Evolutionary conservation across 2,329 filamentous ascomycete genomes (phyloP), one percentile per base, ranked within the genome.

Genomic region (Cladosporium austrohemisphaericum): DNA sequence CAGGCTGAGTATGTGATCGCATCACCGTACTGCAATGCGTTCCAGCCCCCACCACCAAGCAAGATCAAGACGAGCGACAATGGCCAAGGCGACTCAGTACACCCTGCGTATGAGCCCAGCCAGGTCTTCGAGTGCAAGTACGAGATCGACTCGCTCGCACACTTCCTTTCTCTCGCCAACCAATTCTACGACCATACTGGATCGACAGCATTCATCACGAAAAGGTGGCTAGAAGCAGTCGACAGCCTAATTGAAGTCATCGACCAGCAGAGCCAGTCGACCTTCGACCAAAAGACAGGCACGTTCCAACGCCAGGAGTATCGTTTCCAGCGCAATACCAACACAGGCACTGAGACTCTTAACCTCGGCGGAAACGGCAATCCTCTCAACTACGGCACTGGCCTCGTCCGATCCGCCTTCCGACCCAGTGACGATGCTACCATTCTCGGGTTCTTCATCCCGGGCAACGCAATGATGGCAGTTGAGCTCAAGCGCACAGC

Each of bases 81-180:
- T 61, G 88, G 88, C 3, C 88, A 95, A 65, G 79, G 85, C 16
- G 93, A 98, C 63, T 70, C 66, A 7, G 93, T 98, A 0, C 89
- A 95, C 60, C 93, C 93, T 0, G 76, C 77, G 1, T 97, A 95
- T 64, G 90, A 97, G 62, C 85, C 85, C 0, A 80, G 77, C 0
- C 80, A 84, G 41, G 93, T 98, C 3, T 98, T 96, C 57, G 93
- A 98, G 70, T 98, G 93, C 80, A 98, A 98, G 71, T 98, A 97
- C 69, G 93, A 98, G 72, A 82, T 98, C 18, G 93, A 98, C 70
- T 96, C 91, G 7, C 76, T 98, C 0, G 93, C 91, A 0, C 85
- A 94, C 64, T 98, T 98, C 67, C 77, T 98, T 5, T 83, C 86
- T 0, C 72, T 98, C 2, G 81, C 78, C 14, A 96, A 95, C 61